These are phyloP conservation scores for Rhizopogon sp. DNA, from an alignment of 768 basidiomycete genomes.

Conservation along the genomic window DNA sequence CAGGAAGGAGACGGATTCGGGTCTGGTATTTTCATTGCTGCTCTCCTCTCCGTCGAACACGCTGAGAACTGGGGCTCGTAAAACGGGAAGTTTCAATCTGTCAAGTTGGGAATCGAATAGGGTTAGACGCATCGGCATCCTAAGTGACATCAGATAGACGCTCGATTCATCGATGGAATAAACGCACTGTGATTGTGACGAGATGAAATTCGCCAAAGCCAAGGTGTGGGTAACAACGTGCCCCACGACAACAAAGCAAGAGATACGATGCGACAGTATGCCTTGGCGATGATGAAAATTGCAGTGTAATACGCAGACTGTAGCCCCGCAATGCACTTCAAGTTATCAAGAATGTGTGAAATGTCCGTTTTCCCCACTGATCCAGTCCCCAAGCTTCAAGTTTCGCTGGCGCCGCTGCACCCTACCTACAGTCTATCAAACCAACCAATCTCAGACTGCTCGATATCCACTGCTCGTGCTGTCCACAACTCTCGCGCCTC, in stretches of 20 bases:
- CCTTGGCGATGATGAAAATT: conserved; percentile 11
- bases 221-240: conserved; percentile 44
- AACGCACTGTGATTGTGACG: conserved; percentile 18
- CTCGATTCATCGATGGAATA: background rate
- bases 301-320: background rate
- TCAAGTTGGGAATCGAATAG: conserved; percentile 61
- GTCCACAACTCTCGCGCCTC: too few relatives aligned
- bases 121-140: conserved; percentile 31
- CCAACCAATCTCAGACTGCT: too few relatives aligned
- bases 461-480: too few relatives aligned
- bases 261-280: conserved; percentile 47
- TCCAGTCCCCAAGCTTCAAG: too few relatives aligned
- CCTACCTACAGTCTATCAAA: too few relatives aligned
- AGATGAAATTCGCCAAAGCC: conserved; percentile 33
- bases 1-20: conserved; percentile 34
- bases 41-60: conserved; percentile 12
- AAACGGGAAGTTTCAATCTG: conserved; percentile 44
- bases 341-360: too few relatives aligned
- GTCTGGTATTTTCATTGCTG: conserved; percentile 16
- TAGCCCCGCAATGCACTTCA: too few relatives aligned
- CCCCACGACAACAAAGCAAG: too few relatives aligned
- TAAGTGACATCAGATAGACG: background rate
- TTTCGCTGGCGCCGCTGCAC: too few relatives aligned
- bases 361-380: too few relatives aligned
- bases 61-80: conserved; percentile 22